phyloP scores from a whole-genome alignment of 352 stramenopile genomes.

The Phytophthora hybrid region DNA sequence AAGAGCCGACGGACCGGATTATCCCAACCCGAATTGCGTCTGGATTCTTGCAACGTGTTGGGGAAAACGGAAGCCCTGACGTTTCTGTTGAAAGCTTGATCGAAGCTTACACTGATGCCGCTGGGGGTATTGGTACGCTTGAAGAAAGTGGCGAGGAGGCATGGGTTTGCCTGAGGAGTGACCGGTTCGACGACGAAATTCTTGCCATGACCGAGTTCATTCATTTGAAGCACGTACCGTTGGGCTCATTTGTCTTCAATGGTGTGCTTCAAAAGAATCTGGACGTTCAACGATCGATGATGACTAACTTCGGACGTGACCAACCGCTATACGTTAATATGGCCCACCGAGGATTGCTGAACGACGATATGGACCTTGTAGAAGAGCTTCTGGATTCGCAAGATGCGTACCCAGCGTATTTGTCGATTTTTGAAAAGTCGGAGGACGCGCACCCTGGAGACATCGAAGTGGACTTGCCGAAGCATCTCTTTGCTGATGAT shows the following conservation, averaged over 20 bases:
- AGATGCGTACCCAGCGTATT: conserved; percentile 71
- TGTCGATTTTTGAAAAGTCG: conserved; percentile 63
- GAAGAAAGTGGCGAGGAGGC: conserved; percentile 60
- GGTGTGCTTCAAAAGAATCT: conserved; percentile 77
- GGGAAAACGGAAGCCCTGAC: conserved; percentile 50
- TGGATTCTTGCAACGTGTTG: conserved; percentile 63
- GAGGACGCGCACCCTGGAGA: conserved; percentile 31
- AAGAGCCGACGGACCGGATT: conserved; percentile 25
- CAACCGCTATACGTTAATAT: conserved; percentile 81
- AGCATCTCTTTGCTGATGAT: conserved; percentile 71
- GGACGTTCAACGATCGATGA: conserved; percentile 78
- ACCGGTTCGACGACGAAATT: conserved; percentile 64
- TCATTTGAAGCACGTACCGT: conserved; percentile 79
- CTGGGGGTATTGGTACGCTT: conserved; percentile 41
- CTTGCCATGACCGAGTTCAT: conserved; percentile 84
- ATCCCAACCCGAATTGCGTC: conserved; percentile 47
- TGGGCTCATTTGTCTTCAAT: conserved; percentile 87
- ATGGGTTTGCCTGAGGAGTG: conserved; percentile 47
- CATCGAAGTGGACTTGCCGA: conserved; percentile 23
- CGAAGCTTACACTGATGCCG: conserved; percentile 69
- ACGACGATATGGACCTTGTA: conserved; percentile 74
- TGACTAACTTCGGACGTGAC: conserved; percentile 82
- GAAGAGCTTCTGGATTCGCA: conserved; percentile 69
- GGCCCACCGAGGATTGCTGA: conserved; percentile 59
- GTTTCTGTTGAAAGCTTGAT: conserved; percentile 64